These are phyloP conservation scores for Phlegmacium glaucopus DNA, from an alignment of 768 basidiomycete species.

Conservation along the genomic window DNA sequence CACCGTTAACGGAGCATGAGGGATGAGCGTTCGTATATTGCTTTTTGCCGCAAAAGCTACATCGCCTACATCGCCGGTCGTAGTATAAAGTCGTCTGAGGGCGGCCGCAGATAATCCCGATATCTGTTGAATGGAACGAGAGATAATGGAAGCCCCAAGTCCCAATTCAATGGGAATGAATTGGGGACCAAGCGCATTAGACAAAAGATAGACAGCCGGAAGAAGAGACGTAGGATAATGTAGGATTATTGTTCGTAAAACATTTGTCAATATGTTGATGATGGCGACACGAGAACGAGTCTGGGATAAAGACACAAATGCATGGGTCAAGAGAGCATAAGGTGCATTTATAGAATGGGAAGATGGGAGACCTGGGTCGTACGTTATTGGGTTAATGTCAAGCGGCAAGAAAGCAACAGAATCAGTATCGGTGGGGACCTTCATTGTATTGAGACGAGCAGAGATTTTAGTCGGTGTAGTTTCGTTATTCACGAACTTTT, in stretches of 20 bases:
- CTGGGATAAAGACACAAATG: conserved; percentile 54
- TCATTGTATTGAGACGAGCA: neutral
- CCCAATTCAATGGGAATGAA: conserved; percentile 72
- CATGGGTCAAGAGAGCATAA: conserved; percentile 68
- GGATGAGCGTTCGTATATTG: conserved; percentile 67
- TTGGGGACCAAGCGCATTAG: conserved; percentile 75
- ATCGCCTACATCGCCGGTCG: conserved; percentile 82
- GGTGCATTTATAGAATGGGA: conserved; percentile 49
- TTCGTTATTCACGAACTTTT: neutral
- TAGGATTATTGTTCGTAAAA: conserved; percentile 62
- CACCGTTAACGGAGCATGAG: conserved; percentile 66
- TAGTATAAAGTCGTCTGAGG: conserved; percentile 63
- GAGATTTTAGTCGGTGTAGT: neutral
- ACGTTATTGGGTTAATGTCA: conserved; percentile 47
- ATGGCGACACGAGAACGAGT: conserved; percentile 76
- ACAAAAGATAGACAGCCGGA: conserved; percentile 77
- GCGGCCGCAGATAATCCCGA: conserved; percentile 61
- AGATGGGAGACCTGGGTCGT: conserved; percentile 38
- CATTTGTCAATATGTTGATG: conserved; percentile 67
- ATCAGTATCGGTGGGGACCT: neutral
- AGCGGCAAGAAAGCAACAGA: conserved; percentile 24
- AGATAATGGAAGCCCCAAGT: conserved; percentile 64
- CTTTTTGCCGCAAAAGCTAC: conserved; percentile 84
- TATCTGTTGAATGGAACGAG: conserved; percentile 67
- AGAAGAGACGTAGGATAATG: conserved; percentile 69